Conservation (phyloP, 441 rosid species). For the Mallotus repandus region DNA sequence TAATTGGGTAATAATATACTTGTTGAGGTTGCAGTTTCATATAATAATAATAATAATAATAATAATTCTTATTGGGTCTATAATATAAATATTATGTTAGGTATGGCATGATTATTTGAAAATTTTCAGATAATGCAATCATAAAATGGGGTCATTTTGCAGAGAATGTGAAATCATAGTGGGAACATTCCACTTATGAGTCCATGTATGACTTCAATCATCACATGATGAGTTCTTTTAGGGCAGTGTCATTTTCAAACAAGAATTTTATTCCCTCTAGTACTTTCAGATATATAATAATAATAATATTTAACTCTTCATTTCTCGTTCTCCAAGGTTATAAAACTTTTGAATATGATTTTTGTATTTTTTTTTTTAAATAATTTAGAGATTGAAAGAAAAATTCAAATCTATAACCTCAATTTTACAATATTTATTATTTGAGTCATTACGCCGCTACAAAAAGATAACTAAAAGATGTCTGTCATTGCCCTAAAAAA, state of each 20-base stretch:
- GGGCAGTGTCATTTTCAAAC: slow-evolving; percentile 4
- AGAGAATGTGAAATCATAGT: slow-evolving; percentile 22
- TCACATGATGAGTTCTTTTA: slow-evolving; percentile 18
- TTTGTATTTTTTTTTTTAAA: too few species aligned
- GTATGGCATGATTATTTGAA: slow-evolving; percentile 14
- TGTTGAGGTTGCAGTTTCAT: too few species aligned
- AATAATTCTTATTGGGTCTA: background rate
- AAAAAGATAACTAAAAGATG: too few species aligned
- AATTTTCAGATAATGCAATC: slow-evolving; percentile 22
- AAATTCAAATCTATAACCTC: too few species aligned
- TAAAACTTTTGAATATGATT: too few species aligned
- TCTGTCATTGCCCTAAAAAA: too few species aligned
- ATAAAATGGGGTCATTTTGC: slow-evolving; percentile 16
- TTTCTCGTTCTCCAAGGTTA: background rate
- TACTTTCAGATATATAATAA: background rate
- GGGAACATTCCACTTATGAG: slow-evolving; percentile 13
- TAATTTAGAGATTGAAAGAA: too few species aligned
- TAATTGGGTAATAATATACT: too few species aligned
- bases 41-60: too few species aligned
- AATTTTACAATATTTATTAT: too few species aligned
- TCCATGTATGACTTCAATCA: slow-evolving; percentile 19
- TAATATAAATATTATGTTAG: background rate
- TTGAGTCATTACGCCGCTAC: too few species aligned
- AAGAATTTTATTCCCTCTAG: background rate
- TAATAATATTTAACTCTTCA: background rate